Evolutionary conservation across 108 stramenopile species (phyloP).

Genomic region (Nitzschia sp.): DNA sequence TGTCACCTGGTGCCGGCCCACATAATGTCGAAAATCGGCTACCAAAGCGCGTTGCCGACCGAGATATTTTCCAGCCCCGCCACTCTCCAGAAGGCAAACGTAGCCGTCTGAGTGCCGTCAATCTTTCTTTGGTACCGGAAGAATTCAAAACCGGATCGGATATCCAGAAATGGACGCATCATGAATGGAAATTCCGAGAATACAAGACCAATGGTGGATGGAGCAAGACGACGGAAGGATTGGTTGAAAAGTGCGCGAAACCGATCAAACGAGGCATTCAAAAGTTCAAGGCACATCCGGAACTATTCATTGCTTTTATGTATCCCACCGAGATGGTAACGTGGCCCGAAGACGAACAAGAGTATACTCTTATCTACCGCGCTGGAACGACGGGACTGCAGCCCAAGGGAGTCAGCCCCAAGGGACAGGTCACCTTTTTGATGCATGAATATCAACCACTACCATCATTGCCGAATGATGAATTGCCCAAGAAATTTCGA

Average conservation of each 20-base stretch:
- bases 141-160: neutral
- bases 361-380: constrained; percentile 22
- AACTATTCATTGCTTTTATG: constrained; percentile 19
- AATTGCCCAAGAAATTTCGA: constrained; percentile 20
- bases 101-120: neutral
- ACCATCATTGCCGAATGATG: constrained; percentile 15
- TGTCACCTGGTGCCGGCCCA: neutral
- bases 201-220: constrained; percentile 6
- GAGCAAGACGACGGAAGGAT: neutral
- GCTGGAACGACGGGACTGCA: constrained; percentile 8
- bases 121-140: neutral
- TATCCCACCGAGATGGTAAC: constrained; percentile 14
- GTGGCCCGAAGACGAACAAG: constrained; percentile 24
- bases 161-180: constrained; percentile 5
- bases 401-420: constrained; percentile 21
- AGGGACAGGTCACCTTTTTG: constrained; percentile 15
- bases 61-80: neutral
- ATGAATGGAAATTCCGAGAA: constrained; percentile 18
- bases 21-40: neutral
- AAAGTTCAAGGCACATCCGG: constrained; percentile 21
- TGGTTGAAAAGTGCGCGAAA: neutral
- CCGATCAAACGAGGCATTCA: neutral
- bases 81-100: constrained; percentile 8
- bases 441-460: constrained; percentile 24
- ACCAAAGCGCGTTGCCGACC: neutral